A percentile compares a stretch with the other conserved stretches of the same genome.
These are phyloP conservation scores for Lasiosphaeris hirsuta DNA, from an alignment of 495 filamentous ascomycete genomes.

Conservation along the genomic window DNA sequence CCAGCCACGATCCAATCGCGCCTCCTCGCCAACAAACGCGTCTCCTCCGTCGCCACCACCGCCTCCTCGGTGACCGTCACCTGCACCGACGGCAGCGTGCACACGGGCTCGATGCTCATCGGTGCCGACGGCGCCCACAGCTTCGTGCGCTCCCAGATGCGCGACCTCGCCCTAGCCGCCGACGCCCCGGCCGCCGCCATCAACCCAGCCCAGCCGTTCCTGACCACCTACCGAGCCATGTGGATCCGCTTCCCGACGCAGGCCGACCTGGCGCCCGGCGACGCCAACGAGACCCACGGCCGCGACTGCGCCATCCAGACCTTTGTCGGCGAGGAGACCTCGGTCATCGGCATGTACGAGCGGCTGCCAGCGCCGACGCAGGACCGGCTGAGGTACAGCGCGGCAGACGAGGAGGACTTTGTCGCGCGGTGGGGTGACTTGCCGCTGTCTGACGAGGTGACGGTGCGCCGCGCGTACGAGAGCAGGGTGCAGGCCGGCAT, in stretches of 20 bases:
- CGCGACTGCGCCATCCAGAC: conserved; percentile 21
- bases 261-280: conserved; percentile 5
- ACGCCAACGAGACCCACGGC: conserved; percentile 19
- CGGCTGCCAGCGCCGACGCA: conserved; percentile 40
- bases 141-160: conserved; percentile 41
- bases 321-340: conserved; percentile 21
- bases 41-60: conserved; percentile 21
- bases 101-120: conserved; percentile 44
- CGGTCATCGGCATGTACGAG: conserved; percentile 40
- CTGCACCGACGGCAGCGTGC: conserved; percentile 37
- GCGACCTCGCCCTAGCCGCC: conserved; percentile 35
- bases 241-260: conserved; percentile 11
- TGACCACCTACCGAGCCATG: conserved; percentile 25
- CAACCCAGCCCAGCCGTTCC: conserved; percentile 50
- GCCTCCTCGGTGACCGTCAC: conserved; percentile 22
- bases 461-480: conserved; percentile 35
- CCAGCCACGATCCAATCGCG: conserved; percentile 26
- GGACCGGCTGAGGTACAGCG: conserved; percentile 36
- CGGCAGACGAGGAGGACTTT: conserved; percentile 32
- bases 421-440: conserved; percentile 29
- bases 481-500: conserved; percentile 20
- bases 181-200: conserved; percentile 46
- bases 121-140: conserved; percentile 52
- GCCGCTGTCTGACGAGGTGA: conserved; percentile 31
- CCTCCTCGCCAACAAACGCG: conserved; percentile 29